Base-by-base conservation (phyloP, 345 rosid genomes). In the Moricandia arvensis region DNA sequence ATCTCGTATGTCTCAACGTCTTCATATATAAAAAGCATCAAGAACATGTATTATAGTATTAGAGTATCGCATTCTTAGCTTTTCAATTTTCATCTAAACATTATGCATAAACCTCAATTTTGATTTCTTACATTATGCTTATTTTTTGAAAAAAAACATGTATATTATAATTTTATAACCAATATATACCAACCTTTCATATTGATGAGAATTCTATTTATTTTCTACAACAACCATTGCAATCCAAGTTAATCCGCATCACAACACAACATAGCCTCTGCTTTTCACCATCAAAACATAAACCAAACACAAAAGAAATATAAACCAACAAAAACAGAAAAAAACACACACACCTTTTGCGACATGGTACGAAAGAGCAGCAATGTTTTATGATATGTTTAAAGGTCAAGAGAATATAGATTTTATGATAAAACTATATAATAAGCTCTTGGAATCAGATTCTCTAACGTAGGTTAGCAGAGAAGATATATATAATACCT, bases 161-260 rank as follows among this genome's bases (percentile, higher is more conserved):
- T 21, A 21, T 21, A 21, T 21, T 21, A 21, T 21, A 21, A 21
- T 21, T 21, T 21, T 21, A 21, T 21, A 21, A 21, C 24, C 2
- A 21, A 21, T 21, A 21, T 21, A 21, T n/a, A 66, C 67, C 9
- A 70, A 77, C 98, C 92, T 88, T 88, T 91, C 85, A 93, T 89
- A 41, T 80, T 87, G 74, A 83, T 75, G 69, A 93, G 76, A 26
- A 83, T 81, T 77, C 86, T 88, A 73, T 81, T 88, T n/a, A 75
- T 81, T 91, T 93, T 78, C 87, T 77, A 83, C 81, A 86, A 76
- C 97, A 93, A 53, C 87, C 87, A 70, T 89, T 79, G 83, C 96
- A 91, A 74, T 93, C 98, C 63, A 93, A 69, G 71, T 90, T 87
- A 51, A 91, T 59, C 78, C 88, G 79, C 84, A 93, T 73, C 69